Base-by-base conservation (phyloP, 2,329 filamentous ascomycete genomes). In the Plectosphaerella sp. region DNA sequence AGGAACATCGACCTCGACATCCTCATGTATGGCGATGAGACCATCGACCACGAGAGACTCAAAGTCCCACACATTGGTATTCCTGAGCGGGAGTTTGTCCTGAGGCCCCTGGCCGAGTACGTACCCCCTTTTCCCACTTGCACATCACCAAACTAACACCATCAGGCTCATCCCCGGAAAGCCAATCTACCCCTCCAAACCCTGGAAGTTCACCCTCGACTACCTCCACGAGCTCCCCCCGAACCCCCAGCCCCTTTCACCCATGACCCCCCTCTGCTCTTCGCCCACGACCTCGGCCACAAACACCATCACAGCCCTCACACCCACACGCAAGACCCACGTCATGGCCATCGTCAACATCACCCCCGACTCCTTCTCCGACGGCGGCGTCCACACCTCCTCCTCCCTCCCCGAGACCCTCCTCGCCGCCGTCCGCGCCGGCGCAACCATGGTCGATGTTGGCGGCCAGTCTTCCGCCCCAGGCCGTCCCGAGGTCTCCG, bases 361-460 rank as follows among this genome's bases (percentile, higher is more conserved):
- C 49, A 97, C 94, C 0, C 93, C 93, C 0, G 93, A 99, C 71
- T 97, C 93, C 10, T 99, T 99, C 74, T 97, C 93, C 1, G 92
- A 97, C 64, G 93, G 91, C 50, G 91, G 91, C 9, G 63, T 75
- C 9, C 81, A 91, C 67, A 70, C 72, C 43, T 63, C 74, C 22
- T 63, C 70, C 12, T 75, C 82, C 56, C 76, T 94, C 24, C 70
- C 76, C 12, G 64, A 74, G 12, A 87, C 82, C 1, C 77, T 92
- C 15, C 71, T 75, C 48, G 60, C 70, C 11, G 85, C 91, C 64
- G 80, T 95, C 55, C 69, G 72, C 39, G 73, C 76, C 8, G 91
- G 92, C 35, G 90, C 89, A 14, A 87, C 85, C 12, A 92, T 97
- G 58, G 84, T 97, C 60, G 94, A 99, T 66, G 77, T 99, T 39